These are phyloP conservation scores for Erythrobasidium hasegawianum DNA, from an alignment of 1,284 basidiomycete species.

Conservation along the genomic window DNA sequence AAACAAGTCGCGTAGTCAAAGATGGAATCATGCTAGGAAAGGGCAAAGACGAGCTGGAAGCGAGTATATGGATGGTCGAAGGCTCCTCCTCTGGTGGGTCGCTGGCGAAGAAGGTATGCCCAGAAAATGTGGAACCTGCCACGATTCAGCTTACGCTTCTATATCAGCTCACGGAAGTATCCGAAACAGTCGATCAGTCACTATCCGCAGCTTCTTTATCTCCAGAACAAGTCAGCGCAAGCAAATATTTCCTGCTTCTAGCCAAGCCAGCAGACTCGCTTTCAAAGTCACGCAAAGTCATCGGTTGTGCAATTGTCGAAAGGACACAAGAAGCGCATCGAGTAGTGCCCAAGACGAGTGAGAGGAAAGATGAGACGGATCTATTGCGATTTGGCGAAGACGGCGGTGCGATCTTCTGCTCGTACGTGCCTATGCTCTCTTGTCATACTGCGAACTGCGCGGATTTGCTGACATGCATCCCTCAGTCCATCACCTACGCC, in stretches of 20 bases:
- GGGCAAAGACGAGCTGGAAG: conserved; percentile 34
- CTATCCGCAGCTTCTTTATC: not conserved
- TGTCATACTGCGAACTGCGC: no score
- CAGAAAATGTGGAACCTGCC: no score
- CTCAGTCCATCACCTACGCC: conserved; percentile 48
- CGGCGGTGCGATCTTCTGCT: conserved; percentile 51
- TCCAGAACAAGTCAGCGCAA: not conserved
- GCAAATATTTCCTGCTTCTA: not conserved
- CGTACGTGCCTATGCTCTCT: no score
- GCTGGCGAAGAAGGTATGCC: conserved; percentile 33
- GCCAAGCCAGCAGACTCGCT: not conserved
- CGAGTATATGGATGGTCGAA: conserved; percentile 6
- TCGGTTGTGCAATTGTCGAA: conserved; percentile 51
- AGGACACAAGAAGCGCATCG: conserved; percentile 51
- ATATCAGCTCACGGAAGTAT: not conserved
- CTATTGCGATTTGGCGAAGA: conserved; percentile 46
- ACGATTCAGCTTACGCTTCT: not conserved
- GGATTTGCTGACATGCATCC: not conserved
- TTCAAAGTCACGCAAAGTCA: conserved; percentile 44
- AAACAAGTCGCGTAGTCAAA: conserved; percentile 32
- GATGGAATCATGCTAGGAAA: conserved; percentile 12
- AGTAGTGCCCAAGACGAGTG: conserved; percentile 41
- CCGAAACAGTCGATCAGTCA: not conserved
- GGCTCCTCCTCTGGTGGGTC: conserved; percentile 14
- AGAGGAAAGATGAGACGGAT: conserved; percentile 28